phyloP scores from a whole-genome alignment of 2,329 filamentous ascomycete genomes.

The Fonsecaea erecta region DNA sequence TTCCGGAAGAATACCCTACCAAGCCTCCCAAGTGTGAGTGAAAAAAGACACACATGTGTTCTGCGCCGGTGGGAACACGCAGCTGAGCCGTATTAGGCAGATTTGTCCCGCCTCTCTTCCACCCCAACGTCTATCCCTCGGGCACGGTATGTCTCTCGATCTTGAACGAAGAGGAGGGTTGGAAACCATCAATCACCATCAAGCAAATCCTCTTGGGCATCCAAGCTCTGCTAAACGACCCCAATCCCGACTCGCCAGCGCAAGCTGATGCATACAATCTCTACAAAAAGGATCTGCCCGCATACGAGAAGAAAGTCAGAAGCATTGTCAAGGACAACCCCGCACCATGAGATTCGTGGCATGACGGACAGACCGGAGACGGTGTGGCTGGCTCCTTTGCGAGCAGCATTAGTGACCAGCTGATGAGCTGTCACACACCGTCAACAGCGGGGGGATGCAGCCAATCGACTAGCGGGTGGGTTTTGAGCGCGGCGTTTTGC shows the following conservation, averaged over 20 bases:
- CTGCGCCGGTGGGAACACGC: constrained; percentile 16
- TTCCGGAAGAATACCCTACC: constrained; percentile 97
- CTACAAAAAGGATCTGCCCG: constrained; percentile 84
- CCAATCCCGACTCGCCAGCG: constrained; percentile 94
- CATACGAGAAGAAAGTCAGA: constrained; percentile 87
- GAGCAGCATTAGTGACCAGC: constrained; percentile 13
- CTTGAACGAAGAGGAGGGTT: constrained; percentile 96
- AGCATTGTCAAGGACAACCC: constrained; percentile 89
- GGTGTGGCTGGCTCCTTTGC: constrained; percentile 9
- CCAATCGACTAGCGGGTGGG: constrained; percentile 19
- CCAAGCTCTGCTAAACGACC: constrained; percentile 92
- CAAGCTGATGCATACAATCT: constrained; percentile 98
- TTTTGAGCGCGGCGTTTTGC: constrained; percentile 25
- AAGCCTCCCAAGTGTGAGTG: constrained; percentile 95
- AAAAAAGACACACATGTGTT: constrained; percentile 3
- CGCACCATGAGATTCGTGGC: constrained; percentile 52
- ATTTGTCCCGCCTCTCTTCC: constrained; percentile 93
- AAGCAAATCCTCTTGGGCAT: constrained; percentile 97
- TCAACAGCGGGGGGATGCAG: constrained; percentile 7
- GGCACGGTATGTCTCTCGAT: constrained; percentile 97
- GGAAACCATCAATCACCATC: constrained; percentile 98
- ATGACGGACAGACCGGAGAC: constrained; percentile 1
- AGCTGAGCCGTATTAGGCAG: constrained; percentile 67
- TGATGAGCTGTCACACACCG: constrained; percentile 14
- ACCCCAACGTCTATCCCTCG: constrained; percentile 97